A percentile compares a stretch with the other conserved stretches of the same genome.
These are phyloP conservation scores for Eucalyptus pumila DNA, from an alignment of 345 rosid genomes.

Conservation along the genomic window DNA sequence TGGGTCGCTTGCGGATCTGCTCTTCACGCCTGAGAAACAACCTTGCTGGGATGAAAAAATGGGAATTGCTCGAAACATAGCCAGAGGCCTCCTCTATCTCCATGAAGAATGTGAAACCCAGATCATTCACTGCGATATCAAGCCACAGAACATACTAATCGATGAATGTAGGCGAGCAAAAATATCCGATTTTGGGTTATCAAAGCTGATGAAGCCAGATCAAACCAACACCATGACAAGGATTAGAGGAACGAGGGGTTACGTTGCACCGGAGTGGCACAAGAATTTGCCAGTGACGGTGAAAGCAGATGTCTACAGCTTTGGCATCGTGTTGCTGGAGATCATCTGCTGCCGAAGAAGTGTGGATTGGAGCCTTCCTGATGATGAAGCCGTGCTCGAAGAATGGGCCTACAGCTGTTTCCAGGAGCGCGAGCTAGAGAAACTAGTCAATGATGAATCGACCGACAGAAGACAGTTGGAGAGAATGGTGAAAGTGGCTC, in stretches of 20 bases:
- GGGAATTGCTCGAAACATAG: conserved; percentile 5
- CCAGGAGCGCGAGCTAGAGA: background rate
- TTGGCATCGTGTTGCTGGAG: conserved; percentile 13
- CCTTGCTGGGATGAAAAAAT: conserved; percentile 1
- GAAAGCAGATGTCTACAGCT: conserved; percentile 17
- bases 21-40: background rate
- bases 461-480: conserved; percentile 1
- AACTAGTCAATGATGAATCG: conserved; percentile 1
- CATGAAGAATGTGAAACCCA: conserved; percentile 13
- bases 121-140: conserved; percentile 19
- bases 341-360: conserved; percentile 3
- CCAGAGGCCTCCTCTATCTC: conserved; percentile 5
- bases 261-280: conserved; percentile 20
- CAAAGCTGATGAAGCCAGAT: conserved; percentile 14
- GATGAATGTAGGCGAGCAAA: background rate
- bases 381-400: conserved; percentile 1
- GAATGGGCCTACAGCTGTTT: conserved; percentile 10
- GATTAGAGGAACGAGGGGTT: conserved; percentile 21
- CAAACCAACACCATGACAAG: conserved; percentile 8
- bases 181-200: conserved; percentile 14
- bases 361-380: background rate
- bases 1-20: conserved; percentile 6
- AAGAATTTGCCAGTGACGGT: background rate
- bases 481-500: conserved; percentile 8
- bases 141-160: conserved; percentile 11